Conservation (phyloP, 192 early-diverging fungal genomes). For the Linderina pennispora region DNA sequence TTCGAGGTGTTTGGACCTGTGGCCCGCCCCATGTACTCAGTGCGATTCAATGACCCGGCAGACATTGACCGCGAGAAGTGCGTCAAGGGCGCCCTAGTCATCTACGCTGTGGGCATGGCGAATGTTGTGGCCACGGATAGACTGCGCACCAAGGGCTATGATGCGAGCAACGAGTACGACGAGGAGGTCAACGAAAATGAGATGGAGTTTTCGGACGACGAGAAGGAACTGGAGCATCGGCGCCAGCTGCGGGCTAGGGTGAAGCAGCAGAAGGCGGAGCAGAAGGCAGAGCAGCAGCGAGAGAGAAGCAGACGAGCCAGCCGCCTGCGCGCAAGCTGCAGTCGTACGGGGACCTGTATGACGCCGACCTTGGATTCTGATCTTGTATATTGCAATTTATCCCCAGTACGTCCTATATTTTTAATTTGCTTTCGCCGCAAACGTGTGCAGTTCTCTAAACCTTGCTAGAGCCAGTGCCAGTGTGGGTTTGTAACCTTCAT, state of each 20-base stretch:
- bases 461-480: no score
- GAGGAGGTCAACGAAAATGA: conserved; percentile 84
- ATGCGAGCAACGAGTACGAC: conserved; percentile 90
- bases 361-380: conserved; percentile 32
- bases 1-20: conserved; percentile 96
- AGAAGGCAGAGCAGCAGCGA: no score
- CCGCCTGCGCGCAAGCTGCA: conserved; percentile 27
- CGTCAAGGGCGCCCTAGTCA: conserved; percentile 51
- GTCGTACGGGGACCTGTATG: conserved; percentile 36
- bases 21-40: conserved; percentile 68
- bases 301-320: not conserved
- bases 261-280: conserved; percentile 30
- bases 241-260: conserved; percentile 45
- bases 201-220: conserved; percentile 95
- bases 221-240: conserved; percentile 65
- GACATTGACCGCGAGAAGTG: conserved; percentile 53
- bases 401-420: no score
- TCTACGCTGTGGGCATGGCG: conserved; percentile 54
- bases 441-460: no score
- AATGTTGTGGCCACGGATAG: conserved; percentile 60
- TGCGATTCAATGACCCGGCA: conserved; percentile 60
- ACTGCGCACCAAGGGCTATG: conserved; percentile 71
- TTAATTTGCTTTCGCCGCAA: no score
- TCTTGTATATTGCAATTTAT: no score
- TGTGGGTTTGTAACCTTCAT: no score